Percentiles rank a stretch among this genome's conserved stretches.
phyloP scores from a whole-genome alignment of 2,329 filamentous ascomycete genomes.

The Pseudogymnoascus sp. region DNA sequence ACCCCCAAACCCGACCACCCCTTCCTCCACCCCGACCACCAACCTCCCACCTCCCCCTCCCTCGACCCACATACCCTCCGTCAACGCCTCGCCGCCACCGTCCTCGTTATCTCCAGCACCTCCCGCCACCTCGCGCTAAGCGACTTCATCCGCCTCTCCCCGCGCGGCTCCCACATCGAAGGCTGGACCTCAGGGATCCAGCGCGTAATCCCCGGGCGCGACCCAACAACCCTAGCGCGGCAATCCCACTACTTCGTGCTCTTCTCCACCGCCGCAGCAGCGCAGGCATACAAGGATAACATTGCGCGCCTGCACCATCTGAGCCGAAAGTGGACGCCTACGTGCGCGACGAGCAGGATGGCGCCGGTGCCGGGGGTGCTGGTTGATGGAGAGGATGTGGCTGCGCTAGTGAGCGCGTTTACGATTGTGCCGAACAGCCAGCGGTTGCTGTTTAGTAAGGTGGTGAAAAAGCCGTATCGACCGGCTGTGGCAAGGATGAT shows the following conservation, averaged over 20 bases:
- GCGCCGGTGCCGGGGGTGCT: slow-evolving; percentile 34
- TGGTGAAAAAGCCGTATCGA: slow-evolving; percentile 29
- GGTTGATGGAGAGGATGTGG: slow-evolving; percentile 39
- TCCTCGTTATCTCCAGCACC: slow-evolving; percentile 50
- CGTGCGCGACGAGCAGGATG: slow-evolving; percentile 25
- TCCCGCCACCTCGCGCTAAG: slow-evolving; percentile 52
- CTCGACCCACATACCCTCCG: not conserved
- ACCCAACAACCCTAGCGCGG: slow-evolving; percentile 54
- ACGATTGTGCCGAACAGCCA: slow-evolving; percentile 40
- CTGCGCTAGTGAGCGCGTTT: slow-evolving; percentile 39
- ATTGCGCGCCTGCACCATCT: slow-evolving; percentile 43
- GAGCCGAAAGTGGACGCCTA: slow-evolving; percentile 34
- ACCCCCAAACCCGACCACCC: not conserved
- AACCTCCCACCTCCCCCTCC: not conserved
- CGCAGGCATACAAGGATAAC: slow-evolving; percentile 52
- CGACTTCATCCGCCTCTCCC: slow-evolving; percentile 63
- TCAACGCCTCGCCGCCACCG: slow-evolving; percentile 11
- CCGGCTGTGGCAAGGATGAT: slow-evolving; percentile 29
- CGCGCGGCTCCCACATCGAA: slow-evolving; percentile 55
- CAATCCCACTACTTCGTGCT: slow-evolving; percentile 60
- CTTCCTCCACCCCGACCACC: slow-evolving; percentile 6
- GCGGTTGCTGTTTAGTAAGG: slow-evolving; percentile 18
- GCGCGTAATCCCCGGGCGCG: slow-evolving; percentile 48
- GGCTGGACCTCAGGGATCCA: slow-evolving; percentile 56
- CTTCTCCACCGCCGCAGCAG: slow-evolving; percentile 53